Base-by-base conservation (phyloP, 1,284 basidiomycete genomes). In the Sutorius eximius region DNA sequence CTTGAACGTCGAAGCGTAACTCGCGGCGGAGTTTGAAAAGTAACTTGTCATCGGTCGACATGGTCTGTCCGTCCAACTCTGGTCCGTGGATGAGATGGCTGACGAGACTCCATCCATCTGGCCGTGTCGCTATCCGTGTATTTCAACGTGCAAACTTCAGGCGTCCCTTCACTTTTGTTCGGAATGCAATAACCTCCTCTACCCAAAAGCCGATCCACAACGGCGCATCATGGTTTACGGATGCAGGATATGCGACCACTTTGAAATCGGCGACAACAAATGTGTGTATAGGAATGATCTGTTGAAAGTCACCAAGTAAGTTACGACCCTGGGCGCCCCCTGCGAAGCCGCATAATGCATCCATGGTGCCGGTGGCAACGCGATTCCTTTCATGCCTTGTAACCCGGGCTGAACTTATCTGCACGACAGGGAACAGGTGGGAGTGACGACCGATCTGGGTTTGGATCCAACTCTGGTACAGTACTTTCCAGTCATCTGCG, bases 271-370 rank as follows among this genome's bases (percentile, higher is more conserved):
- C 15, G 85, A 89, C 22, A 93, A 93, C 73, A 89, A 88, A 64
- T 89, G 91, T 62, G 95, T 98, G 11, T 99, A 96, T 72, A 80
- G 87, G 66, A 97, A 99, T 60, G 96, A 98, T 75, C 74, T 98
- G 75, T 77, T 98, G 68, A 96, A 92, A 0, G 89, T 96, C 27
- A 94, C 89, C 63, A 95, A 93, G 95, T 96, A 71, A 67, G 89
- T 81, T 18, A 15, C 20, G 32, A 47, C 45, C 48, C 45, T 33
- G 13, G 27, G 40, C 18, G 32, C 27, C 40, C 27, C 40, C 32
- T 10, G 16, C 44, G 45, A 52, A 49, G 52, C 38, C 30, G 9
- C 16, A 18, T 16, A 45, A 18, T 8, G 15, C 32, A 34, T 44
- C 11, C 16, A 13, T 37, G 41, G 36, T 20, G 29, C 57, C 53